A percentile compares a stretch with the other conserved stretches of the same genome.
These are phyloP conservation scores for Rhizopus delemar DNA, from an alignment of 371 early-diverging fungal genomes.

Conservation along the genomic window DNA sequence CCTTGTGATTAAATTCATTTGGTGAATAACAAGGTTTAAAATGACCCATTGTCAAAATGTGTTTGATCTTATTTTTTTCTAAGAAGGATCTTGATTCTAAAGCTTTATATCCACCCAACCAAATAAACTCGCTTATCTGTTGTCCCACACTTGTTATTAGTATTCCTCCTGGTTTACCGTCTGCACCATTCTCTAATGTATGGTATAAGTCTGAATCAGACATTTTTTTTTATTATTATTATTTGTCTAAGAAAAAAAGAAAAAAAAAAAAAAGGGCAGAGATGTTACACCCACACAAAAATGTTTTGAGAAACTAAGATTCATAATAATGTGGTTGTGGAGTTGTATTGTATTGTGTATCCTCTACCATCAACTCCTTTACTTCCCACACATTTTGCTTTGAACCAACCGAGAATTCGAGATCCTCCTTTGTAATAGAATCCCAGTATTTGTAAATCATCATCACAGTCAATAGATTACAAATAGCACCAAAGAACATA, in stretches of 20 bases:
- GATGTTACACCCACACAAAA: slow-evolving; percentile 2
- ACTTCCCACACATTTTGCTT: slow-evolving; percentile 67
- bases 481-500: slow-evolving; percentile 80
- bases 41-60: slow-evolving; percentile 57
- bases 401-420: slow-evolving; percentile 82
- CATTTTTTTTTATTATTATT: background rate
- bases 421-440: slow-evolving; percentile 86
- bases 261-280: slow-evolving; percentile 5
- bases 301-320: background rate
- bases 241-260: slow-evolving; percentile 2
- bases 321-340: background rate
- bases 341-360: slow-evolving; percentile 9
- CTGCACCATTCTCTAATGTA: slow-evolving; percentile 39
- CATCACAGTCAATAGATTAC: slow-evolving; percentile 81
- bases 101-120: slow-evolving; percentile 53
- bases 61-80: slow-evolving; percentile 54
- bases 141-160: slow-evolving; percentile 48
- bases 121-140: slow-evolving; percentile 38
- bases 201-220: slow-evolving; percentile 27
- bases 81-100: slow-evolving; percentile 39
- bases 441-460: slow-evolving; percentile 96
- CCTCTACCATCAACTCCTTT: slow-evolving; percentile 67
- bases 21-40: slow-evolving; percentile 36
- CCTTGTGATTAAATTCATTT: slow-evolving; percentile 55
- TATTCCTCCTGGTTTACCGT: slow-evolving; percentile 52